A percentile compares a stretch with the other conserved stretches of the same genome.
phyloP scores from a whole-genome alignment of 2,329 filamentous ascomycete species.

The Diatrype stigma region DNA sequence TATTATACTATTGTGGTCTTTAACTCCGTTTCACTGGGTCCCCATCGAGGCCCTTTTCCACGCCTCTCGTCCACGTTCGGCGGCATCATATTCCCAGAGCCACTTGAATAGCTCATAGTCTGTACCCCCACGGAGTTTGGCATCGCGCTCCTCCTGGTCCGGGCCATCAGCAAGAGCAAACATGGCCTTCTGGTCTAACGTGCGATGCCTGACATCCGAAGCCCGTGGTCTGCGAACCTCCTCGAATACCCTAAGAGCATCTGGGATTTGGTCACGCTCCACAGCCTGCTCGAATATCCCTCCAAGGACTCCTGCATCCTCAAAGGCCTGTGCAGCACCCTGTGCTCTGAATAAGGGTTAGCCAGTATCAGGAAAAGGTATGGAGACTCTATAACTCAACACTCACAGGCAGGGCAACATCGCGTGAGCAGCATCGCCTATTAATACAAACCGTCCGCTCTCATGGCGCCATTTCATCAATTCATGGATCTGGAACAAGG shows the following conservation, averaged over 20 bases:
- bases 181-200: constrained; percentile 4
- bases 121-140: neutral
- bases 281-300: constrained; percentile 1
- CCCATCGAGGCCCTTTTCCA: neutral
- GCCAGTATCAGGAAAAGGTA: neutral
- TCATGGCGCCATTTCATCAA: constrained; percentile 2
- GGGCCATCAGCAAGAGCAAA: constrained; percentile 4
- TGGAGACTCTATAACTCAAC: neutral
- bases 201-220: neutral
- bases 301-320: constrained; percentile 5
- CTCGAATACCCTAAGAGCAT: constrained; percentile 4
- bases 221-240: constrained; percentile 4
- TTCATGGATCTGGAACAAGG: constrained; percentile 5
- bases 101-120: neutral
- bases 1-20: too few species aligned
- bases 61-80: neutral
- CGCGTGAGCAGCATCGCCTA: constrained; percentile 8
- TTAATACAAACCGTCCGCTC: constrained; percentile 3
- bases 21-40: too few species aligned
- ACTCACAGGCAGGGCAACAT: constrained; percentile 6
- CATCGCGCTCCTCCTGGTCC: constrained; percentile 1
- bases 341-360: constrained; percentile 4
- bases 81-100: neutral
- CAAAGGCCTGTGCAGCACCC: constrained; percentile 8
- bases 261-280: constrained; percentile 1